Base-by-base conservation (phyloP, 1,284 basidiomycete species). In the Ustilago nuda region DNA sequence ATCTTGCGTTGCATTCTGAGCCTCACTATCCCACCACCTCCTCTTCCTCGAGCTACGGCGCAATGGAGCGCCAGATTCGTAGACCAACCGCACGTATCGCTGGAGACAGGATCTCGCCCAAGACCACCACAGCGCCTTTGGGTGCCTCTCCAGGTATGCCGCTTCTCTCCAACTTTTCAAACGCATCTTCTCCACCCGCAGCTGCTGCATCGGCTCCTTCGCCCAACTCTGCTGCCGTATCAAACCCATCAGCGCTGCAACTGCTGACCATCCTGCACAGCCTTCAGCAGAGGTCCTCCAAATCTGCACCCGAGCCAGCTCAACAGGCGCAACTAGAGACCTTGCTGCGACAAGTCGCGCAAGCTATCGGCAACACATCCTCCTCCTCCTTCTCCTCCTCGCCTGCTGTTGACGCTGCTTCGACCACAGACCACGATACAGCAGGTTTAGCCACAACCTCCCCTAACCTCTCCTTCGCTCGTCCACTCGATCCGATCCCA, bases 271-370 rank as follows among this genome's bases (percentile, higher is more conserved):
- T 76, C 39, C 51, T 76, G 50, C 73, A 76, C 39, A 76, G 68
- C 54, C 65, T 76, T 3, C 73, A 76, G 51, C 72, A 75, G 37
- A 62, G 72, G 36, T 70, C 72, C 6, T 65, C 72, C 36, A 66
- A 70, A 35, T 75, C 67, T 13, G 72, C 72, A 7, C 72, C 72
- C n/a, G 72, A 75, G 33, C 72, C 72, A 32, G 72, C 72, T 19
- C 72, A 75, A 53, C 66, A 75, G 52, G 72, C 72, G 9, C 72
- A 75, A 52, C 72, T 75, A 27, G 72, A 75, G 37, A 75, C 15
- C n/a, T 58, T 75, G 13, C 56, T 75, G 12, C 67, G 63, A 52
- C 72, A 75, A 30, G 72, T 75, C 13, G 72, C 72, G 1, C 66
- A 70, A 30, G 72, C 56, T 23, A 55, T 75, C 55, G 66, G 62